Conservation (phyloP, 164 flowering plant genomes). For the Brasenia schreberi region DNA sequence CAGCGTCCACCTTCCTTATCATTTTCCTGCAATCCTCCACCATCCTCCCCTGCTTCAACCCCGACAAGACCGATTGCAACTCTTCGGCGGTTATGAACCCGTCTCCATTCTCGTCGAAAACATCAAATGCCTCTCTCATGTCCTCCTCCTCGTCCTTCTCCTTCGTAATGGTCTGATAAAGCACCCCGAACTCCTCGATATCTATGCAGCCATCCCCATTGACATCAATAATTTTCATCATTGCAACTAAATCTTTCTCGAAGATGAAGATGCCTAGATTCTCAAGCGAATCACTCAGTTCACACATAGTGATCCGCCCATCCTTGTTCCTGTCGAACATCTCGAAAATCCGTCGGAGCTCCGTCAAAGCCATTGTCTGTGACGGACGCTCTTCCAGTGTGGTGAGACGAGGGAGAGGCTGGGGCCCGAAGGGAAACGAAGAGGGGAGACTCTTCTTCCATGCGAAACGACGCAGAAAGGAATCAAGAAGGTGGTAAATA, state of each 20-base stretch:
- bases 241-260: conserved; percentile 33
- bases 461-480: background rate
- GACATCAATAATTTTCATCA: conserved; percentile 54
- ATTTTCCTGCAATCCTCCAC: conserved; percentile 53
- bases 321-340: conserved; percentile 68
- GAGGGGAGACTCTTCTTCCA: background rate
- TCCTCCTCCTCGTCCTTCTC: conserved; percentile 53
- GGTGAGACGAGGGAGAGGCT: background rate
- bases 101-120: conserved; percentile 64
- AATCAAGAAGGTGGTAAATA: background rate
- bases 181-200: conserved; percentile 42
- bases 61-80: conserved; percentile 41
- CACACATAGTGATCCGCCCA: conserved; percentile 53
- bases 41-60: conserved; percentile 52
- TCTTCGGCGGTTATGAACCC: conserved; percentile 66
- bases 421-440: conserved; percentile 1
- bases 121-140: conserved; percentile 65
- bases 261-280: conserved; percentile 49
- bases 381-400: background rate
- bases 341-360: conserved; percentile 49
- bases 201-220: conserved; percentile 65
- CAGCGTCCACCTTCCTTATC: conserved; percentile 60
- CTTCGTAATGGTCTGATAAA: conserved; percentile 43
- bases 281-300: conserved; percentile 44
- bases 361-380: conserved; percentile 27